Conservation (phyloP, 1,284 basidiomycete genomes). For the Cutaneotrichosporon cutaneum region DNA sequence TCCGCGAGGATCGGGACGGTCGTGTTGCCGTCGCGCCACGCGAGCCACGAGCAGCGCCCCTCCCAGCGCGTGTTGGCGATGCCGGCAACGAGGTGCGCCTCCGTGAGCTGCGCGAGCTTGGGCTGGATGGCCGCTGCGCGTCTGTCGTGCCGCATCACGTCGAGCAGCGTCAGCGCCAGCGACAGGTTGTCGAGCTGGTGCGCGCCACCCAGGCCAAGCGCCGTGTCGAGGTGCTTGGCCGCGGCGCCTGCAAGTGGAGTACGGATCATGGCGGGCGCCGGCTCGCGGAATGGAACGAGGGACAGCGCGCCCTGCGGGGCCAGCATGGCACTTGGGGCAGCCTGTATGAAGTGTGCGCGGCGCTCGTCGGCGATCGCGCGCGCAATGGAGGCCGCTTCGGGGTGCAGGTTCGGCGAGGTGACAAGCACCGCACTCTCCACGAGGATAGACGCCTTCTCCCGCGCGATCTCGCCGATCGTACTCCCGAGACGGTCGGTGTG, state of each 20-base stretch:
- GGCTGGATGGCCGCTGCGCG: constrained; percentile 46
- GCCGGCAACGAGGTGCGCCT: constrained; percentile 60
- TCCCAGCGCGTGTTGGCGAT: constrained; percentile 68
- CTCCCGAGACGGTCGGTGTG: constrained; percentile 86
- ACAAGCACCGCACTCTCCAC: constrained; percentile 69
- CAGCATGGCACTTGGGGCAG: constrained; percentile 14
- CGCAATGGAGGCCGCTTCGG: constrained; percentile 58
- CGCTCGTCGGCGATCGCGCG: constrained; percentile 51
- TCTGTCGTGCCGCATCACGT: constrained; percentile 60
- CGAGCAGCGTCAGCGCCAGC: constrained; percentile 66
- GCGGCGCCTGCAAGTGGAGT: constrained; percentile 21
- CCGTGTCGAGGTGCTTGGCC: constrained; percentile 22
- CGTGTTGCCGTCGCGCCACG: constrained; percentile 7
- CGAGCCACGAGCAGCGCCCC: constrained; percentile 73
- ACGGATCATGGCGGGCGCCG: constrained; percentile 23
- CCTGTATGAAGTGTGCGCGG: constrained; percentile 34
- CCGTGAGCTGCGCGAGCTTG: constrained; percentile 53
- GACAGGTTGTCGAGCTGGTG: constrained; percentile 82
- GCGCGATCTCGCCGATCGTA: constrained; percentile 71
- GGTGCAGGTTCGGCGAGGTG: constrained; percentile 66
- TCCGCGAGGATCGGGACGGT: constrained; percentile 66
- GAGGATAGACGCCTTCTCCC: constrained; percentile 82
- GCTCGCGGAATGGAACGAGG: constrained; percentile 29
- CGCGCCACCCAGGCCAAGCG: constrained; percentile 65
- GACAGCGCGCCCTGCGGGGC: constrained; percentile 37